Evolutionary conservation across 2,329 filamentous ascomycete genomes (phyloP), one percentile per base, ranked within the genome.

Genomic region (Monosporascus cannonballus): DNA sequence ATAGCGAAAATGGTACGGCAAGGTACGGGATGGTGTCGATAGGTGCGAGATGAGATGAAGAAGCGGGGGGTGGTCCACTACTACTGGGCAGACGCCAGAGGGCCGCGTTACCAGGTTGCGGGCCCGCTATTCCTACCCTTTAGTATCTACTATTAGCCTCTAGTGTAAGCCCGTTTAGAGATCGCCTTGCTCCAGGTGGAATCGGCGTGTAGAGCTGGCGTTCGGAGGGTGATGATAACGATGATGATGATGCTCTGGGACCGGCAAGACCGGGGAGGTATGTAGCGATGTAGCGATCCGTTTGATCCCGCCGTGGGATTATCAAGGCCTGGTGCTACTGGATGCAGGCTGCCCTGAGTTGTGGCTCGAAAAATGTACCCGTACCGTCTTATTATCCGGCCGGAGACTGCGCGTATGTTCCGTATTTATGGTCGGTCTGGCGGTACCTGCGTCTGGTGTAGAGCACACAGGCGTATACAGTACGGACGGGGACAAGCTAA

Each of bases 101-200:
- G 42, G 42, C 25, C 25, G 42, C 42, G 42, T 46, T 46, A 46
- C 42, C 42, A 27, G 42, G 42, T 46, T 46, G 42, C 42, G 22
- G 42, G 30, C 24, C 42, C 22, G 42, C 22, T 27, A 7, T 27
- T 8, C 20, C 14, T 25, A 25, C 30, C 42, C 42, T 30, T 24
- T 46, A 46, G 42, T 46, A 46, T 46, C 42, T 46, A 46, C n/a
- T 46, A 46, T 24, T 50, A n/a, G 49, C 22, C 22, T 30, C 55
- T 64, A 62, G 62, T 59, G 62, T 57, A 56, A 51, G 51, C 59
- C 51, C 56, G 57, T 56, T 61, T 61, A 61, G 58, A 61, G 67
- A 66, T 65, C 60, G 62, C 61, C 61, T 63, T 67, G 59, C 58
- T 63, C 61, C 66, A 63, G 62, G 51, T 54, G 38, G 38, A 55